Percentiles rank a stretch among this genome's conserved stretches.
Evolutionary conservation across 2,329 filamentous ascomycete genomes (phyloP).

Genomic region (Apiospora rasikravindrae): DNA sequence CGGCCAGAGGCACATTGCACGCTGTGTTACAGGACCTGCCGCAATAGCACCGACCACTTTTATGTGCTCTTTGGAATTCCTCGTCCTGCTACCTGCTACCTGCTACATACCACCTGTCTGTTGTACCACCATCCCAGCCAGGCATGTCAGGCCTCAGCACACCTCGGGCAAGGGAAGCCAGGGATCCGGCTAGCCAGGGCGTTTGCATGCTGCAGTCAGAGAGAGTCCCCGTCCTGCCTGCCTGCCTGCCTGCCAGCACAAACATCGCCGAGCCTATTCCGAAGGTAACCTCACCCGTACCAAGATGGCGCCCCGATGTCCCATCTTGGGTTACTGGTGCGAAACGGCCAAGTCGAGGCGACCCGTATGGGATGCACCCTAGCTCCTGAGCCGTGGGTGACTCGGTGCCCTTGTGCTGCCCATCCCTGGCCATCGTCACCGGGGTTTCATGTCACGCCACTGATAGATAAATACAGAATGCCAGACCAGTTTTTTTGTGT

Average conservation of each 20-base stretch:
- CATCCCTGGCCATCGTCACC: slow-evolving; percentile 3
- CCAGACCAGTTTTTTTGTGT: background rate
- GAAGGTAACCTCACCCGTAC: slow-evolving; percentile 9
- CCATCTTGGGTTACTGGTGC: background rate
- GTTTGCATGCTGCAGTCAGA: too few species aligned
- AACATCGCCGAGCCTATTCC: background rate
- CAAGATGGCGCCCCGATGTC: background rate
- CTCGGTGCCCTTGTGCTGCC: background rate
- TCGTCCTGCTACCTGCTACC: too few species aligned
- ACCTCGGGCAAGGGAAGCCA: too few species aligned
- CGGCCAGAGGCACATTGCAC: background rate
- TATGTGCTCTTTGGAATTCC: background rate
- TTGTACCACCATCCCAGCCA: background rate
- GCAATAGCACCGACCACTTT: slow-evolving; percentile 9
- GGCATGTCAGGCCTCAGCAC: too few species aligned
- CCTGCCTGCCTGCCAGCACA: background rate
- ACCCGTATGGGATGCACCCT: slow-evolving; percentile 14
- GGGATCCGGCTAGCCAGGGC: too few species aligned
- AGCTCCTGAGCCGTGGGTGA: background rate
- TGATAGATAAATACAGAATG: slow-evolving; percentile 17
- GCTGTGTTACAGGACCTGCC: slow-evolving; percentile 5
- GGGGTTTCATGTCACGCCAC: background rate
- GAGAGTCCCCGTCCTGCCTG: too few species aligned
- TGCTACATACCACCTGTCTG: background rate
- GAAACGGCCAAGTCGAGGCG: slow-evolving; percentile 15